Base-by-base conservation (phyloP, 2,329 filamentous ascomycete genomes). In the Sarocladium oryzae region DNA sequence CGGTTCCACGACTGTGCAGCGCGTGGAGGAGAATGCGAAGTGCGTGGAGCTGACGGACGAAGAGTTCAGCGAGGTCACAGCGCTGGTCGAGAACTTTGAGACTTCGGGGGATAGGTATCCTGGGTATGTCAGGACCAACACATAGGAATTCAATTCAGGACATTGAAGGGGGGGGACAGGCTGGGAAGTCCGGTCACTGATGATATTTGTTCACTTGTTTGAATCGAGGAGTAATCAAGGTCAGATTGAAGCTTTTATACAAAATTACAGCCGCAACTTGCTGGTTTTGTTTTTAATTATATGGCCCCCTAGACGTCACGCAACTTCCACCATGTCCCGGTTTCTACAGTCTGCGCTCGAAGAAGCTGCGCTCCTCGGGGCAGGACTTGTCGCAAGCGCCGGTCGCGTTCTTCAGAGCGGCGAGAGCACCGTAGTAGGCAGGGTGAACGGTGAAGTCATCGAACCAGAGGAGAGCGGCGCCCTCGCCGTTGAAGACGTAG, bases 21-120 rank as follows among this genome's bases (percentile, higher is more conserved):
- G 82, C 20, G 73, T 86, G 10, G 58, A 69, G n/a, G 84, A 87
- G 70, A 88, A 88, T 57, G 66, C 71, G 28, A 74, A 70, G 53
- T 56, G 69, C 32, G 67, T 82, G 4, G 66, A 74, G 1, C 61
- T 84, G 41, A 73, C 67, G 1, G 68, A 73, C 2, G 70, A 69
- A 4, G 81, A 84, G 55, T 60, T 80, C 62, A 61, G 59, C 5
- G 69, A 73, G 56, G 76, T 84, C 48, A 74, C 80, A 46, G 58
- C 60, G 15, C 71, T 78, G 9, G 58, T 83, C 21, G 66, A 63
- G 9, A 70, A 68, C 51, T 77, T 80, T 56, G 68, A 72, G 41
- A 59, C 73, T 7, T 64, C 65, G 2, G 81, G 81, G 2, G 63
- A 55, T 1, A 68, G 80, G 30, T 83, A 83, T 57, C 68, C 69